Base-by-base conservation (phyloP, 148 eudicot genomes). In the Gaultheria prostrata region DNA sequence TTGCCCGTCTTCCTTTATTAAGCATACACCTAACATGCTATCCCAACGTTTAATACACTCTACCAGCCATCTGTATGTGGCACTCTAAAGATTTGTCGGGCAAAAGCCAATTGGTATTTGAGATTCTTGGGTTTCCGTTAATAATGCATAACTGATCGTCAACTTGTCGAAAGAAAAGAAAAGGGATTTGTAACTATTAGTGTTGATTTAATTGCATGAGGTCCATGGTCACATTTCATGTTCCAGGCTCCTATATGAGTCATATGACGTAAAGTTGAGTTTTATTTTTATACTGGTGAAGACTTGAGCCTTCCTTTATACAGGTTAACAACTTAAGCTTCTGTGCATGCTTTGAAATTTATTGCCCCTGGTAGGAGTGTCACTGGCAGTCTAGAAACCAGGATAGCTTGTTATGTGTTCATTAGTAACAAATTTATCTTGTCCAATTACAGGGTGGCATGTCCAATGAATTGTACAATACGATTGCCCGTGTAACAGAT, bases 401-500 rank as follows among this genome's bases (percentile, higher is more conserved):
- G 10, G 49, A 5, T 57, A 77, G 21, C 84, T 48, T 63, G 18
- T 20, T 56, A 33, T 82, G 53, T 14, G 32, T 46, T 45, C 50
- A 73, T 82, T 53, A 56, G 67, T 67, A 10, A 78, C 32, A 26
- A 18, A 21, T 39, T 82, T 57, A n/a, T 80, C 82, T 81, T 80
- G 48, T 49, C 77, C 73, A 81, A 70, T 48, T 91, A 51, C 92
- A 97, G 99, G 99, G 99, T 83, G 99, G 98, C 84, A 97, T 97
- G 99, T 97, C 99, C 75, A 95, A 97, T 85, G 99, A 97, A 82
- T 30, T 97, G 88, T 97, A 97, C 86, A 94, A 92, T 79, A 87
- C 99, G 76, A 89, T 97, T 84, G 98, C 99, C 77, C 97, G 99
- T 85, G 99, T 97, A 72, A 92, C 94, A 1, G 99, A 97, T 85